A percentile compares a stretch with the other conserved stretches of the same genome.
Evolutionary conservation across 805 yeast genomes (phyloP).

Genomic region (Candida takata): DNA sequence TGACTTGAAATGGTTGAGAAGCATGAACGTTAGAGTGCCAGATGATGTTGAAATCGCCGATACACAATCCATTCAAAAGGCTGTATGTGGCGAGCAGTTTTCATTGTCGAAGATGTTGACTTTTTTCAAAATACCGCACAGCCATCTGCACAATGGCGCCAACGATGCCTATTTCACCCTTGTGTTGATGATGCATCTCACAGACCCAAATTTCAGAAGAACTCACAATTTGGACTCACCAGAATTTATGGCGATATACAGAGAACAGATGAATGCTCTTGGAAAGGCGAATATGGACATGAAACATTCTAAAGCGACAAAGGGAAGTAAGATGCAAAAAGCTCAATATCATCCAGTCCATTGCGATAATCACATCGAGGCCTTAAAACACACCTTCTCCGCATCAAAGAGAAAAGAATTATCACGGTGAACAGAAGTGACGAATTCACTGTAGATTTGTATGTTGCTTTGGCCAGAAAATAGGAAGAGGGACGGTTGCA

Average conservation of each 20-base stretch:
- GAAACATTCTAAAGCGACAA: too few species aligned
- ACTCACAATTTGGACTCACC: constrained; percentile 5
- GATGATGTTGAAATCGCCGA: constrained; percentile 31
- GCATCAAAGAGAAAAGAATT: too few species aligned
- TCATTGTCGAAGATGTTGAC: constrained; percentile 39
- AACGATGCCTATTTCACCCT: constrained; percentile 65
- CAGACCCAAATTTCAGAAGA: constrained; percentile 40
- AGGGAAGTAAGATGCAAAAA: too few species aligned
- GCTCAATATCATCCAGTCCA: too few species aligned
- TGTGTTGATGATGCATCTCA: constrained; percentile 39
- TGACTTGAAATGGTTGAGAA: constrained; percentile 45
- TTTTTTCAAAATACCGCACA: constrained; percentile 45
- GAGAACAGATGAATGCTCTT: background rate
- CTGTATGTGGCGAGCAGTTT: background rate
- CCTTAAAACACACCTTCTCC: too few species aligned
- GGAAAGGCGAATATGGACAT: too few species aligned
- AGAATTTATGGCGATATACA: background rate
- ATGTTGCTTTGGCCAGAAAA: too few species aligned
- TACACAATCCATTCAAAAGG: constrained; percentile 33
- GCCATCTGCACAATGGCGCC: constrained; percentile 61
- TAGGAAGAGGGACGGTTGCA: too few species aligned
- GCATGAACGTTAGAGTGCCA: constrained; percentile 43
- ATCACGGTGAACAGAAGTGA: too few species aligned
- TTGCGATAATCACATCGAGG: too few species aligned
- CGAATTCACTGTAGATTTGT: too few species aligned